A percentile compares a stretch with the other conserved stretches of the same genome.
These are phyloP conservation scores for Hymenotorrendiella dingleyae DNA, from an alignment of 2,329 filamentous ascomycete genomes.

Conservation along the genomic window DNA sequence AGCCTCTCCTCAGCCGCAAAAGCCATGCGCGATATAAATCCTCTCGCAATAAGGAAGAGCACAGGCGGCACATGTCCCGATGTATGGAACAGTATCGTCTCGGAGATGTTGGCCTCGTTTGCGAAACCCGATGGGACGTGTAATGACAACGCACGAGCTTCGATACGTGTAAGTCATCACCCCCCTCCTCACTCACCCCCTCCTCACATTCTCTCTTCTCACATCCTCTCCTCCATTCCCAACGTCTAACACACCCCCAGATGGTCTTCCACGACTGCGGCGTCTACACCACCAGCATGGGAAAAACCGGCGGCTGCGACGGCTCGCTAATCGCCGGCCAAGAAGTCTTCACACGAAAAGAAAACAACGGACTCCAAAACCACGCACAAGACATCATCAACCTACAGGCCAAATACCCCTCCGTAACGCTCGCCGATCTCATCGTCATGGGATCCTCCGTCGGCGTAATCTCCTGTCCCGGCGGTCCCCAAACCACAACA, in stretches of 20 bases:
- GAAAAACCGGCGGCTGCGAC: conserved; percentile 19
- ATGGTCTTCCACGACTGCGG: conserved; percentile 18
- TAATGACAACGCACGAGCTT: conserved; percentile 15
- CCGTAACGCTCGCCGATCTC: conserved; percentile 12
- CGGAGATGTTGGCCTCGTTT: conserved; percentile 3
- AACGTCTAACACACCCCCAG: neutral
- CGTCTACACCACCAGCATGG: conserved; percentile 12
- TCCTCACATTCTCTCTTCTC: too few relatives aligned
- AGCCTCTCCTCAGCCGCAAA: too few relatives aligned
- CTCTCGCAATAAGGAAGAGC: too few relatives aligned
- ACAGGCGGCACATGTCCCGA: too few relatives aligned
- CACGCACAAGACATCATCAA: conserved; percentile 6
- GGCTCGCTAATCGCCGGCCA: conserved; percentile 12
- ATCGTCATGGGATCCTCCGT: conserved; percentile 14
- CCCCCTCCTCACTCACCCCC: too few relatives aligned
- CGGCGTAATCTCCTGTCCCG: conserved; percentile 13
- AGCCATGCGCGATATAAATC: too few relatives aligned
- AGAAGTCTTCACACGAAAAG: conserved; percentile 6
- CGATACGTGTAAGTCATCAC: conserved; percentile 10
- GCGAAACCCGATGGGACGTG: conserved; percentile 9
- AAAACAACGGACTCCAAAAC: conserved; percentile 14
- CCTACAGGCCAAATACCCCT: conserved; percentile 8
- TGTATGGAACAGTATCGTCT: conserved; percentile 26
- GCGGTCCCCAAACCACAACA: conserved; percentile 10
- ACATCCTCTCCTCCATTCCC: too few relatives aligned